phyloP scores from a whole-genome alignment of 2,329 filamentous ascomycete species.

The Paraphaeosphaeria sporulosa region DNA sequence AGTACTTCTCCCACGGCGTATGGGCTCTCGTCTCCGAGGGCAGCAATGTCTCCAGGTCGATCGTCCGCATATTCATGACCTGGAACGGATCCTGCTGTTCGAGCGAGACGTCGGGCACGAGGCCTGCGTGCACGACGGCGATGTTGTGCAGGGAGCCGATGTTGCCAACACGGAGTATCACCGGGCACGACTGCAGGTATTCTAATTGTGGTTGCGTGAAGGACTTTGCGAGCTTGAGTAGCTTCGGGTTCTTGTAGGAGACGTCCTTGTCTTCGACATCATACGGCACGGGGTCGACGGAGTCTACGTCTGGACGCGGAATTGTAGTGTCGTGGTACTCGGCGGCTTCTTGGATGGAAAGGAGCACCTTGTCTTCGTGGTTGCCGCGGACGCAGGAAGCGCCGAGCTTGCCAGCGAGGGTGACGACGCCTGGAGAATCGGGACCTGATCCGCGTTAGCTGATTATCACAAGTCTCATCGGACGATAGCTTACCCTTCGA shows the following conservation, averaged over 20 bases:
- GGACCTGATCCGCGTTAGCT: conserved; percentile 59
- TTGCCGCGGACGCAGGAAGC: conserved; percentile 90
- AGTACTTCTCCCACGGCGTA: conserved; percentile 72
- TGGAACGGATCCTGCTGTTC: conserved; percentile 77
- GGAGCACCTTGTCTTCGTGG: conserved; percentile 87
- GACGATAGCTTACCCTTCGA: conserved; percentile 65
- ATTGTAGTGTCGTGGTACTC: conserved; percentile 28
- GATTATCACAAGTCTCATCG: background rate
- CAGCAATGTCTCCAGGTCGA: conserved; percentile 69
- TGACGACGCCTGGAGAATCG: conserved; percentile 79
- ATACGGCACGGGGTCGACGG: background rate
- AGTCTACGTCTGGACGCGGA: conserved; percentile 33
- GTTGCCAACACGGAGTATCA: conserved; percentile 78
- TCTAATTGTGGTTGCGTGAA: conserved; percentile 66
- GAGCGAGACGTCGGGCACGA: conserved; percentile 77
- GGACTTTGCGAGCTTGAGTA: conserved; percentile 64
- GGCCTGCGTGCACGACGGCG: conserved; percentile 82
- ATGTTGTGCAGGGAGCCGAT: conserved; percentile 69
- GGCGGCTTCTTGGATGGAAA: conserved; percentile 61
- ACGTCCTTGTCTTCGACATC: conserved; percentile 25
- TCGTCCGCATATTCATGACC: conserved; percentile 91
- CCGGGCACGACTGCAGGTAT: conserved; percentile 75
- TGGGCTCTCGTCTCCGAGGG: conserved; percentile 63
- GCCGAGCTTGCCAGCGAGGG: conserved; percentile 73
- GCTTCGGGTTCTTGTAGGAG: conserved; percentile 46